These are phyloP conservation scores for Globisporangium ultimum DNA, from an alignment of 352 stramenopile genomes.

Conservation along the genomic window DNA sequence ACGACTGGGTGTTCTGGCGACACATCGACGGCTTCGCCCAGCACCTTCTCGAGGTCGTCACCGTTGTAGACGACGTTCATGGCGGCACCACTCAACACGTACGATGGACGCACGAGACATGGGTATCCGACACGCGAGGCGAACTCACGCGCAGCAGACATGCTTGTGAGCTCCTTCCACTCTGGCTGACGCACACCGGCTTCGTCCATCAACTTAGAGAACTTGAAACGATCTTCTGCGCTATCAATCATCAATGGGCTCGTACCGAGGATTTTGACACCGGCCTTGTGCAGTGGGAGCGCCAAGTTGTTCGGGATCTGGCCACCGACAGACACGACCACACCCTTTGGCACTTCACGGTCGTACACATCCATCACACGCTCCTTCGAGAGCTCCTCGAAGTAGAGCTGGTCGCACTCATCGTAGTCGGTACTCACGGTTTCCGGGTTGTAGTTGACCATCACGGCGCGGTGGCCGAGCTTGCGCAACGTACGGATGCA, in stretches of 20 bases:
- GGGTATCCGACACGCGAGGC: slow-evolving; percentile 93
- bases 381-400: slow-evolving; percentile 94
- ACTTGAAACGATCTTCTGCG: slow-evolving; percentile 93
- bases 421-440: slow-evolving; percentile 98
- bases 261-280: slow-evolving; percentile 84
- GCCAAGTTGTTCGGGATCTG: slow-evolving; percentile 97
- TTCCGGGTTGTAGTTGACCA: slow-evolving; percentile 98
- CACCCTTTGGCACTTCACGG: slow-evolving; percentile 75
- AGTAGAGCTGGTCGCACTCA: slow-evolving; percentile 97
- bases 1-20: slow-evolving; percentile 96
- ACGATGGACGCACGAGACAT: slow-evolving; percentile 96
- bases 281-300: slow-evolving; percentile 86
- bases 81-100: slow-evolving; percentile 96
- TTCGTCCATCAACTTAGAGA: slow-evolving; percentile 95
- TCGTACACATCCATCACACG: slow-evolving; percentile 95
- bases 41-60: slow-evolving; percentile 80
- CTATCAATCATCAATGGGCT: slow-evolving; percentile 93
- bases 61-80: slow-evolving; percentile 98
- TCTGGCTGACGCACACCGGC: slow-evolving; percentile 84
- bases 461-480: slow-evolving; percentile 76
- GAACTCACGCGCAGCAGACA: slow-evolving; percentile 89
- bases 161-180: slow-evolving; percentile 90
- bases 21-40: slow-evolving; percentile 92
- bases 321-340: slow-evolving; percentile 93
- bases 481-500: slow-evolving; percentile 91